phyloP scores from a whole-genome alignment of 2,329 filamentous ascomycete genomes.

The Aciculosporium take region DNA sequence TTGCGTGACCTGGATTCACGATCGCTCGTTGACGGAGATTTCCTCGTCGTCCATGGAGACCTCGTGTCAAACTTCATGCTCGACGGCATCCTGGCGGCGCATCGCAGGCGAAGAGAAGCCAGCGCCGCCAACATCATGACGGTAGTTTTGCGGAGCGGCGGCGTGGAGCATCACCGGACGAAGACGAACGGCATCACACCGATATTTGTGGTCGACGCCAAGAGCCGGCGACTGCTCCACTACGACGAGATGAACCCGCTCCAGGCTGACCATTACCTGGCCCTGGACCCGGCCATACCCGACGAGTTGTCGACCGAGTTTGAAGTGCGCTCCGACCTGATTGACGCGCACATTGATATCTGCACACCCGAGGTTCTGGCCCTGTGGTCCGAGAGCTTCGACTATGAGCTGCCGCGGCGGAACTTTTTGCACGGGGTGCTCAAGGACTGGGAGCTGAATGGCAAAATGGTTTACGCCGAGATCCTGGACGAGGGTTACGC shows the following conservation, averaged over 20 bases:
- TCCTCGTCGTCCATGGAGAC: slow-evolving; percentile 84
- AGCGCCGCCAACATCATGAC: slow-evolving; percentile 98
- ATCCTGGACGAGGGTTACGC: slow-evolving; percentile 74
- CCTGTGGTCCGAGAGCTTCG: slow-evolving; percentile 93
- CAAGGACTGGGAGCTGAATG: slow-evolving; percentile 94
- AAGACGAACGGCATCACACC: slow-evolving; percentile 64
- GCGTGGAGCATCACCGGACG: slow-evolving; percentile 54
- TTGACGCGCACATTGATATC: slow-evolving; percentile 92
- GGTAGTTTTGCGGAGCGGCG: slow-evolving; percentile 71
- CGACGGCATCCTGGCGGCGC: slow-evolving; percentile 62
- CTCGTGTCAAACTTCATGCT: slow-evolving; percentile 80
- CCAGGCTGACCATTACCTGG: slow-evolving; percentile 48
- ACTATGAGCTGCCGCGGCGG: slow-evolving; percentile 78
- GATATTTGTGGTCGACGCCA: slow-evolving; percentile 74
- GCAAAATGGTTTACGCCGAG: slow-evolving; percentile 89
- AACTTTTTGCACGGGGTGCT: slow-evolving; percentile 86
- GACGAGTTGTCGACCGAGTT: slow-evolving; percentile 56
- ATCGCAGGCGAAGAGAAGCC: slow-evolving; percentile 64
- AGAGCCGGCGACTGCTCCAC: slow-evolving; percentile 69
- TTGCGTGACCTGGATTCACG: slow-evolving; percentile 86
- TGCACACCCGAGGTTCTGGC: slow-evolving; percentile 92
- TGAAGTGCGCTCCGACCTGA: slow-evolving; percentile 72
- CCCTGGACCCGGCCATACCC: slow-evolving; percentile 68
- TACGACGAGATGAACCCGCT: slow-evolving; percentile 80
- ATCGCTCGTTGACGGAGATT: slow-evolving; percentile 75